Percentiles rank a stretch among this genome's conserved stretches.
Evolutionary conservation across 352 stramenopile genomes (phyloP).

Genomic region (Thalassiosira sp.): DNA sequence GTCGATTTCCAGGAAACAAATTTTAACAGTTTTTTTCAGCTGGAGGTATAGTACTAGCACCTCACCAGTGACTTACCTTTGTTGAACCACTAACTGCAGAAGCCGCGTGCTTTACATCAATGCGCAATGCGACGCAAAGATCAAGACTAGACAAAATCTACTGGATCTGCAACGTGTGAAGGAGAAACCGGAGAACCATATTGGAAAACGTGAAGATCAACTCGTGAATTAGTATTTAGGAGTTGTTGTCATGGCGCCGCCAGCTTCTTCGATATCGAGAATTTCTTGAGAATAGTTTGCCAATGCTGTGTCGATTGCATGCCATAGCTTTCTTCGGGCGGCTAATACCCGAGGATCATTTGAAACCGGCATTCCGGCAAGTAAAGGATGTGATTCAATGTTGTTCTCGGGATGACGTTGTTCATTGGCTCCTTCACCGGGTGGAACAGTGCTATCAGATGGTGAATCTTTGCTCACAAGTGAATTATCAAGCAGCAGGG

Average conservation of each 20-base stretch:
- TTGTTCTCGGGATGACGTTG: background rate
- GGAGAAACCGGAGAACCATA: background rate
- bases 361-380: constrained; percentile 30
- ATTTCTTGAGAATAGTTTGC: constrained; percentile 68
- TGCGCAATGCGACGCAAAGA: too few relatives aligned
- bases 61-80: too few relatives aligned
- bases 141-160: constrained; percentile 3
- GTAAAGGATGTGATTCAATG: background rate
- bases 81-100: too few relatives aligned
- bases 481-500: background rate
- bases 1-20: too few relatives aligned
- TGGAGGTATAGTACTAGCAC: too few relatives aligned
- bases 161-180: background rate
- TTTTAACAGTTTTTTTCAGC: too few relatives aligned
- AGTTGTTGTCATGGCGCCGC: background rate
- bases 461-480: background rate
- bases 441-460: background rate
- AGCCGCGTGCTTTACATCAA: too few relatives aligned
- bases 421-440: background rate
- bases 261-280: constrained; percentile 43
- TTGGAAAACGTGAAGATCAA: background rate
- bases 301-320: constrained; percentile 62
- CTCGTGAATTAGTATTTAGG: background rate
- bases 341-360: constrained; percentile 61
- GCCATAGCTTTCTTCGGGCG: constrained; percentile 57